Base-by-base conservation (phyloP, 108 stramenopile species). In the Skeletonema potamos region DNA sequence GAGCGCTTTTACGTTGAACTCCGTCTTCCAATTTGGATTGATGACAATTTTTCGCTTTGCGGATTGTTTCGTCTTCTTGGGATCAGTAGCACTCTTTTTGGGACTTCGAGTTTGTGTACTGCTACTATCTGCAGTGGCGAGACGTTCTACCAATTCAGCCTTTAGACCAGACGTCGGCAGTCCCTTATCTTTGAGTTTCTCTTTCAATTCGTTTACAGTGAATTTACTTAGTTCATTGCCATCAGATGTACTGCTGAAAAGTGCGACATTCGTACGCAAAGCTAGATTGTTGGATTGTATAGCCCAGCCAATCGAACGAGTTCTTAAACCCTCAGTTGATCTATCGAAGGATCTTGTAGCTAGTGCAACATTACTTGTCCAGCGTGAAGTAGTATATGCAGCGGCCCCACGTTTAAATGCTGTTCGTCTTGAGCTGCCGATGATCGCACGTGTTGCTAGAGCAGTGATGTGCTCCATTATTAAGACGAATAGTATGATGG, bases 21-120 rank as follows among this genome's bases (percentile, higher is more conserved):
- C 82, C 7, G 57, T 76, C 13, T 66, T 48, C 82, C 78, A 80
- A 54, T 83, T 83, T 33, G 82, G 82, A 55, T 83, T 83, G 78
- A 83, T 62, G 15, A 48, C 64, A 36, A 80, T 65, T 59, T 83
- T 83, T 29, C 29, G 66, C 58, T 80, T 80, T 41, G 60, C 27
- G 30, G 70, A 62, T 71, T 32, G 70, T 29, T 41, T n/a, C 22
- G 12, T 26, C 44, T 41, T 41, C 60, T 71, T 70, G 24, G 66
- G 26, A 34, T 8, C 37, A 41, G 37, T 0, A 13, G 55, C 58
- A 32, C 58, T 63, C 32, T 54, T 58, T 59, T 57, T 46, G 61
- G 33, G 20, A 55, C 48, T 59, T 22, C 22, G 20, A 39, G 29
- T 13, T 18, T 33, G 39, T 46, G 24, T 27, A 6, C 20, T 36